Evolutionary conservation across 2,329 filamentous ascomycete genomes (phyloP), one percentile per base, ranked within the genome.

Genomic region (Nigrospora sphaerica): DNA sequence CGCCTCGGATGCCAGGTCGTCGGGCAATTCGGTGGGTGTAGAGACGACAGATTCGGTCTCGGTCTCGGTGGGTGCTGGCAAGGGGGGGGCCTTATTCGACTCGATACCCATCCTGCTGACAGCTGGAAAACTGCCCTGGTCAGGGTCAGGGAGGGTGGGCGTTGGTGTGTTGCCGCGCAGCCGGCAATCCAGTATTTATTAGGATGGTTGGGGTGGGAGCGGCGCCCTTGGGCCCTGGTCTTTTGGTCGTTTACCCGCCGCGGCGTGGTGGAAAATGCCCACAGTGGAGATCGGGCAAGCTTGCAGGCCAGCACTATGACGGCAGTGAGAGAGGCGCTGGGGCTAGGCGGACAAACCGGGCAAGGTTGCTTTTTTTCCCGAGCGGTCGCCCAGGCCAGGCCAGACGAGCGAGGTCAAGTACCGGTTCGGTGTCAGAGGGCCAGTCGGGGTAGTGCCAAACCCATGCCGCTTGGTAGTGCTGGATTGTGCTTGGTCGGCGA

Each of bases 21-120:
- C 81, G 48, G 77, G 80, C 51, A 86, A 64, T 58, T 85, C 82
- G 62, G 79, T 80, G 48, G 81, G 81, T 49, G 75, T 74, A 50
- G 74, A 74, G 49, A 74, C 75, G 43, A 40, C 11, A 16, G 13
- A 14, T 19, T 19, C 16, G 54, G 80, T 81, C 54, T 80, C 77
- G 62, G 85, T 85, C 67, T 88, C 85, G 63, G 87, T 92, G 54
- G 87, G 87, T 59, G 85, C 85, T 62, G 87, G 87, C 61, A 91
- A 75, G 59, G 86, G 86, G 64, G 81, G 81, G 57, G 73, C 65
- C 61, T 70, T 78, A 62, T 72, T 78, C 50, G 68, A 70, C 56
- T 79, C 75, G 64, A 71, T 67, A 63, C 73, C 77, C 77, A 80
- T 78, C 55, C 67, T 75, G 68, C 57, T 59, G 31, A 31, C 35